These are phyloP conservation scores for Golubevia sp. DNA, from an alignment of 1,284 basidiomycete genomes.

Conservation along the genomic window DNA sequence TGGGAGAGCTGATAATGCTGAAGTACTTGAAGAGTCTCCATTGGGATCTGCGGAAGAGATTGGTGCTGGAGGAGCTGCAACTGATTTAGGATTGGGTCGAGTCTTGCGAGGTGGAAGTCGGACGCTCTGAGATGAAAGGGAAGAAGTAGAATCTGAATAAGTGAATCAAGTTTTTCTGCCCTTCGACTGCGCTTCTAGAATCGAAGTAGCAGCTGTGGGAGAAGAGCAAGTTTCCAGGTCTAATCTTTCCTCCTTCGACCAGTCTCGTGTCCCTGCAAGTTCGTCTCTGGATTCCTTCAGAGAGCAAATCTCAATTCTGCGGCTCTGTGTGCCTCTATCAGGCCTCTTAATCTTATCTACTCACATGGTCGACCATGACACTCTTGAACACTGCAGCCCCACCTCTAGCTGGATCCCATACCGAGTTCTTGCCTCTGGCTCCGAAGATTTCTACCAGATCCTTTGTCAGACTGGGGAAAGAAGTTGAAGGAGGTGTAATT, in stretches of 20 bases:
- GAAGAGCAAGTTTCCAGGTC: too few species aligned
- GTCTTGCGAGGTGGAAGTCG: conserved; percentile 84
- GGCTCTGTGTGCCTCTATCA: too few species aligned
- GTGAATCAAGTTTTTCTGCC: too few species aligned
- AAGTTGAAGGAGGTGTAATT: conserved; percentile 10
- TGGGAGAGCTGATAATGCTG: conserved; percentile 28
- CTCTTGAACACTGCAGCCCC: conserved; percentile 37
- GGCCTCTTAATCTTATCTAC: neutral
- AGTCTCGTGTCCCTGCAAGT: too few species aligned
- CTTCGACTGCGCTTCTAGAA: neutral
- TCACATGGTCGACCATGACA: conserved; percentile 32
- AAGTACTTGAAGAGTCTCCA: conserved; percentile 8
- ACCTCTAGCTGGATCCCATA: conserved; percentile 39
- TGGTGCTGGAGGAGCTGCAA: conserved; percentile 47
- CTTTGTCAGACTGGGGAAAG: conserved; percentile 23
- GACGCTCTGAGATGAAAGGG: conserved; percentile 65
- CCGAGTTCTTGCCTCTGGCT: conserved; percentile 22
- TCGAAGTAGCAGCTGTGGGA: too few species aligned
- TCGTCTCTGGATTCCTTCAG: too few species aligned
- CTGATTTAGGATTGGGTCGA: conserved; percentile 64
- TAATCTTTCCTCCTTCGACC: too few species aligned
- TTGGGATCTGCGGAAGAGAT: neutral
- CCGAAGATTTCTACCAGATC: conserved; percentile 30
- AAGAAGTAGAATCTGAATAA: too few species aligned
- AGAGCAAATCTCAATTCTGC: neutral